Conservation (phyloP, 1,139 yeast species). For the Zhuliangozyma parablackwelliae region DNA sequence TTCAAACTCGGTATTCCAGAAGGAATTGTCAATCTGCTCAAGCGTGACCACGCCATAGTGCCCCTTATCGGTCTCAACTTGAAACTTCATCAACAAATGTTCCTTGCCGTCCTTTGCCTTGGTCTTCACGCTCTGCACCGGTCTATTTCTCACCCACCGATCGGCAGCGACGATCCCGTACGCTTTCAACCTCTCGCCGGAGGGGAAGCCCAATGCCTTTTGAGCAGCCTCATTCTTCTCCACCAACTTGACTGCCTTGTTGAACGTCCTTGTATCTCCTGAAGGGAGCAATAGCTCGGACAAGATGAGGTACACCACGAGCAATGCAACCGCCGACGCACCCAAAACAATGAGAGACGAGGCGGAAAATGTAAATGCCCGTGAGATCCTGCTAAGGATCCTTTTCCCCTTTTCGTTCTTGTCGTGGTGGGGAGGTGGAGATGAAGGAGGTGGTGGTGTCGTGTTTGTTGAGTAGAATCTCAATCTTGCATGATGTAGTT, state of each 20-base stretch:
- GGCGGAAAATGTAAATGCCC: constrained; percentile 58
- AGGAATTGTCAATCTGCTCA: constrained; percentile 68
- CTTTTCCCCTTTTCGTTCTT: constrained; percentile 38
- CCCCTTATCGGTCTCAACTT: constrained; percentile 62
- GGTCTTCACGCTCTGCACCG: constrained; percentile 55
- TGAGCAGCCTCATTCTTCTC: constrained; percentile 65
- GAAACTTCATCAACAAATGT: constrained; percentile 79
- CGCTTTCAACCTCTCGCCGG: constrained; percentile 67
- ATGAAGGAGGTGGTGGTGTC: constrained; percentile 38
- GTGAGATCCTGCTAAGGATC: constrained; percentile 37
- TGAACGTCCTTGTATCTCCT: constrained; percentile 87
- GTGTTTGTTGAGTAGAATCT: constrained; percentile 22
- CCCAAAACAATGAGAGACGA: constrained; percentile 62
- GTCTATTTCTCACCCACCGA: constrained; percentile 86
- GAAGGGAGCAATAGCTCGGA: constrained; percentile 82
- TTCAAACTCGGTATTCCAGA: constrained; percentile 67
- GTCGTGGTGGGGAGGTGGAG: constrained; percentile 34
- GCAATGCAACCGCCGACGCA: constrained; percentile 61
- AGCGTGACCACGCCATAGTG: constrained; percentile 64
- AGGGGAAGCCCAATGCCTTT: constrained; percentile 48
- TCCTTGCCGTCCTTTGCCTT: constrained; percentile 72
- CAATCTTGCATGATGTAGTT: background rate
- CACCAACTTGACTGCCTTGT: constrained; percentile 73
- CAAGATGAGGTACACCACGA: constrained; percentile 72
- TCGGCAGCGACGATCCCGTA: constrained; percentile 73